These are phyloP conservation scores for Iris macrosiphon DNA, from an alignment of 106 monocot species.

Conservation along the genomic window DNA sequence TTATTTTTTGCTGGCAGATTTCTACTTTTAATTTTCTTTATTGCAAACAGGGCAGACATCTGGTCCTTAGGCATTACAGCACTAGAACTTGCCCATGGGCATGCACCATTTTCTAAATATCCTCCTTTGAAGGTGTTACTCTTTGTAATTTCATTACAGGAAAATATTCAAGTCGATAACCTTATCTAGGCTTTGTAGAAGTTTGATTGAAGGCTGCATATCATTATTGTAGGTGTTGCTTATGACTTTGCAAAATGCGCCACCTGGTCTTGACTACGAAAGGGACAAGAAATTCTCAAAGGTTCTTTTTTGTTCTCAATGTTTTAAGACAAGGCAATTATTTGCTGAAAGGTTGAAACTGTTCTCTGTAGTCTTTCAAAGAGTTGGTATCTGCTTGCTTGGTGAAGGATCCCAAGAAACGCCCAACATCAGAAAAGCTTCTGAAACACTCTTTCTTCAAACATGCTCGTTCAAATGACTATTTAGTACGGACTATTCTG, in stretches of 20 bases:
- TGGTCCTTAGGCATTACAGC: slow-evolving; percentile 98
- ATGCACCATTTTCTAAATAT: slow-evolving; percentile 94
- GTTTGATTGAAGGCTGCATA: not conserved
- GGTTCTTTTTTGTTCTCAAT: slow-evolving; percentile 22
- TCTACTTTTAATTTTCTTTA: slow-evolving; percentile 4
- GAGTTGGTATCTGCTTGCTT: slow-evolving; percentile 82
- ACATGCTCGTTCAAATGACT: slow-evolving; percentile 62
- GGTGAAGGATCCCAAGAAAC: slow-evolving; percentile 97
- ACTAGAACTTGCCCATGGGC: slow-evolving; percentile 93
- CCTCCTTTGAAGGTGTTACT: slow-evolving; percentile 92
- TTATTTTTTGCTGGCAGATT: not conserved
- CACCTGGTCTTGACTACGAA: slow-evolving; percentile 88
- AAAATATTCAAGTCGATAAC: not conserved
- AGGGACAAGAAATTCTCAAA: slow-evolving; percentile 87
- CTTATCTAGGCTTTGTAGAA: no score
- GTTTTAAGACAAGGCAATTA: not conserved
- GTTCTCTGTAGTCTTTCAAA: slow-evolving; percentile 67
- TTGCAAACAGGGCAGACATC: slow-evolving; percentile 78
- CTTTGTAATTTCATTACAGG: not conserved
- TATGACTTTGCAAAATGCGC: slow-evolving; percentile 98
- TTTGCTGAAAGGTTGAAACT: slow-evolving; percentile 8
- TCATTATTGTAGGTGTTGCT: slow-evolving; percentile 59
- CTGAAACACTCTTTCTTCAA: slow-evolving; percentile 93
- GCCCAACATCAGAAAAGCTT: slow-evolving; percentile 84
- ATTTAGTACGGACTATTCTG: slow-evolving; percentile 52